Evolutionary conservation across 2,329 filamentous ascomycete genomes (phyloP).

Genomic region (Fusarium circinatum): DNA sequence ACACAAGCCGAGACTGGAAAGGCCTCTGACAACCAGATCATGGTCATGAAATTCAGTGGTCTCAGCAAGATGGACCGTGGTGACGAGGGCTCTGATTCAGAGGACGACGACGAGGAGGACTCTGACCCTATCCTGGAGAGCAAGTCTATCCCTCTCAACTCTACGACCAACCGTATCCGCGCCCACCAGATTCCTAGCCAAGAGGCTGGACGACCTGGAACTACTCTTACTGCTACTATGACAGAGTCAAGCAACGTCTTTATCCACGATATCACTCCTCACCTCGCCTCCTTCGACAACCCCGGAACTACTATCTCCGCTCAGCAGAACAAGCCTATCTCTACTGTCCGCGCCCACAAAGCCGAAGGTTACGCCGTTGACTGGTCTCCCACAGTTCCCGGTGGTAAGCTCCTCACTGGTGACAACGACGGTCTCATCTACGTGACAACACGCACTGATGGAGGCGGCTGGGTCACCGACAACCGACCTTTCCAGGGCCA

Average conservation of each 20-base stretch:
- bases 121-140: slow-evolving; percentile 93
- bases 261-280: slow-evolving; percentile 93
- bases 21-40: slow-evolving; percentile 88
- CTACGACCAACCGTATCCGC: slow-evolving; percentile 94
- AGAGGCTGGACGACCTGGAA: slow-evolving; percentile 76
- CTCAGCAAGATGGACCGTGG: slow-evolving; percentile 85
- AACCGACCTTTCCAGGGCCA: slow-evolving; percentile 86
- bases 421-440: slow-evolving; percentile 93
- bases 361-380: slow-evolving; percentile 96
- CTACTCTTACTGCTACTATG: slow-evolving; percentile 90
- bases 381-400: slow-evolving; percentile 83
- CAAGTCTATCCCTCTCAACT: slow-evolving; percentile 84
- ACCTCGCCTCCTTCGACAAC: slow-evolving; percentile 88
- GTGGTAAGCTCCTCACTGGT: slow-evolving; percentile 89
- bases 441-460: slow-evolving; percentile 84
- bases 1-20: slow-evolving; percentile 85
- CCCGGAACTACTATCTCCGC: slow-evolving; percentile 84
- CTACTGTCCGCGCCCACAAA: slow-evolving; percentile 90
- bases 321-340: slow-evolving; percentile 87
- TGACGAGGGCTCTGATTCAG: slow-evolving; percentile 74
- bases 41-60: slow-evolving; percentile 96
- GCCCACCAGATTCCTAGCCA: slow-evolving; percentile 80
- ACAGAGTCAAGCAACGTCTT: slow-evolving; percentile 88
- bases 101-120: slow-evolving; percentile 79
- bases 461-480: slow-evolving; percentile 90